These are phyloP conservation scores for Teunomyces kruisii DNA, from an alignment of 805 yeast genomes.

Conservation along the genomic window DNA sequence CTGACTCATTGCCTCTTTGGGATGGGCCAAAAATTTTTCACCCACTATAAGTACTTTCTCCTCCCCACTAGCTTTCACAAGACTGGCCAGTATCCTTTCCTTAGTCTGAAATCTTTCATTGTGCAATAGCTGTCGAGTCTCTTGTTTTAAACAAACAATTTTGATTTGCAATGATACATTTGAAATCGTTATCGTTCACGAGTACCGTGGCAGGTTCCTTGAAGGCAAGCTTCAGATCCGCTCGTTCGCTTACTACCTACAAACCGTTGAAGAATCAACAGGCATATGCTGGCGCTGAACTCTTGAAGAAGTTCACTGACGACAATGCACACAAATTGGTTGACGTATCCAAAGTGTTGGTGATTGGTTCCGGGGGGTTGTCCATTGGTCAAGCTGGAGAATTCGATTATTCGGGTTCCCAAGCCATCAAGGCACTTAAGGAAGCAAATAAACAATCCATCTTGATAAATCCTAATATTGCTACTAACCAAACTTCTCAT, in stretches of 20 bases:
- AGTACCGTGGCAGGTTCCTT: constrained; percentile 5
- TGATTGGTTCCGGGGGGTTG: constrained; percentile 96
- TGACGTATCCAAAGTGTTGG: constrained; percentile 82
- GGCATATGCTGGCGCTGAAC: constrained; percentile 62
- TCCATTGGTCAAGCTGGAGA: constrained; percentile 99
- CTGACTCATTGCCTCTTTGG: constrained; percentile 35
- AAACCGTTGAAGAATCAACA: constrained; percentile 15
- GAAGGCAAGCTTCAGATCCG: constrained; percentile 3
- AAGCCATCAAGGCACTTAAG: constrained; percentile 91
- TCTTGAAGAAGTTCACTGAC: constrained; percentile 55
- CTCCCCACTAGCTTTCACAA: constrained; percentile 1
- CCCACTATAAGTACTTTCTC: constrained; percentile 5
- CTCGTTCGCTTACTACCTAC: constrained; percentile 8
- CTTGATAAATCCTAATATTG: constrained; percentile 92
- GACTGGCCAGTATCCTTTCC: background rate
- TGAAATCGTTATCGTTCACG: constrained; percentile 6
- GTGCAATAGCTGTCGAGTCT: background rate
- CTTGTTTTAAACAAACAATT: background rate
- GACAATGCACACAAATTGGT: constrained; percentile 67
- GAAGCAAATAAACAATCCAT: constrained; percentile 87
- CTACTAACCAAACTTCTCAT: constrained; percentile 95
- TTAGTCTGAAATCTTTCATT: background rate
- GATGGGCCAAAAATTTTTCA: constrained; percentile 17
- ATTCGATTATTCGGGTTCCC: constrained; percentile 96
- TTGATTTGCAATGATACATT: constrained; percentile 8